These are phyloP conservation scores for Phytophthora brassicae DNA, from an alignment of 352 stramenopile genomes.

Conservation along the genomic window DNA sequence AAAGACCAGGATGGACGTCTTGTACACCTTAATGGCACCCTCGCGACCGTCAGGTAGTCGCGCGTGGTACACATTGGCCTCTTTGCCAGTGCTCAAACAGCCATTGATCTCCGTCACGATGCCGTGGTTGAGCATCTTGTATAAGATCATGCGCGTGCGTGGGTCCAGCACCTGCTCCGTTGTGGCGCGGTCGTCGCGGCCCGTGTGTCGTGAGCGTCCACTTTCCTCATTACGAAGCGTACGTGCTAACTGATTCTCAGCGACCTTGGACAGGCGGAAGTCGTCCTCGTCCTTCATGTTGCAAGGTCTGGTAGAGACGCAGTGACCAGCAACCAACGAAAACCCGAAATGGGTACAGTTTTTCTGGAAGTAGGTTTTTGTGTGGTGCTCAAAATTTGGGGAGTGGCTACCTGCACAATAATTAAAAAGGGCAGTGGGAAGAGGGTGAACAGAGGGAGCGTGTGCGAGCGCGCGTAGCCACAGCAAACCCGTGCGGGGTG, in stretches of 20 bases:
- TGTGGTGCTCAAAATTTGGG: background rate
- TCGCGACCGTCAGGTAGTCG: constrained; percentile 72
- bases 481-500: no score
- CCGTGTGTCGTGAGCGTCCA: constrained; percentile 88
- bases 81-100: constrained; percentile 99
- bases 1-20: constrained; percentile 97
- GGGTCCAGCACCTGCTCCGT: constrained; percentile 98
- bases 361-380: background rate
- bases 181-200: constrained; percentile 97
- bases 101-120: constrained; percentile 98
- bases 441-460: no score
- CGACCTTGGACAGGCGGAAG: constrained; percentile 77
- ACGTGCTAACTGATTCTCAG: constrained; percentile 76
- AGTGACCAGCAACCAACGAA: constrained; percentile 23
- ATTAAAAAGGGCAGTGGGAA: no score
- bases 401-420: no score
- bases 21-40: constrained; percentile 85
- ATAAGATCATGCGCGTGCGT: constrained; percentile 98
- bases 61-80: constrained; percentile 99
- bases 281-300: constrained; percentile 64
- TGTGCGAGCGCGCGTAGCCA: no score
- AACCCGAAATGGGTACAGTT: constrained; percentile 16
- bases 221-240: constrained; percentile 79
- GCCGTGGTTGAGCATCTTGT: constrained; percentile 97
- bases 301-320: background rate